Conservation (phyloP, 768 basidiomycete species). For the Clathrus columnatus region DNA sequence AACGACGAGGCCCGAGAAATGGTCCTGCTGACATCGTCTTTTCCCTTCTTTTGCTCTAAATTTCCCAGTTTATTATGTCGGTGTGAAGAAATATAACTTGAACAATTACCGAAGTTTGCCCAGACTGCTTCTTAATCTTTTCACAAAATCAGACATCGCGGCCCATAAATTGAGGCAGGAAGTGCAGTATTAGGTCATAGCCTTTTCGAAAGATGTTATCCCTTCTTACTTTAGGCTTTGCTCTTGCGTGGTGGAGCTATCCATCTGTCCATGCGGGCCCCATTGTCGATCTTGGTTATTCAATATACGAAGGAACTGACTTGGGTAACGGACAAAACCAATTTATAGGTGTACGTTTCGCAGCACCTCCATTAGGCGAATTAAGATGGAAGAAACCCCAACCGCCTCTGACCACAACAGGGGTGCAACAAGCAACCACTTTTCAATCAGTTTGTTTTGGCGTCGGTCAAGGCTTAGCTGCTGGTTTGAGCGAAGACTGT, state of each 20-base stretch:
- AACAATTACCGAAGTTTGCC: not conserved
- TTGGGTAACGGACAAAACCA: not conserved
- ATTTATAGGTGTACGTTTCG: slow-evolving; percentile 39
- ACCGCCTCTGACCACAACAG: not conserved
- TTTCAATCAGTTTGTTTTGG: not conserved
- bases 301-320: not conserved
- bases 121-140: too few relatives aligned
- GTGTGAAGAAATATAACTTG: not conserved
- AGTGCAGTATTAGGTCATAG: not conserved
- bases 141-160: too few relatives aligned
- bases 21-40: not conserved
- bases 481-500: slow-evolving; percentile 8
- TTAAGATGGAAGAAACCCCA: slow-evolving; percentile 34
- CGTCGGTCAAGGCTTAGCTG: not conserved
- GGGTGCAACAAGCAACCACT: not conserved
- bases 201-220: not conserved
- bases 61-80: not conserved
- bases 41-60: not conserved
- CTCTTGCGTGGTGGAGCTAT: not conserved
- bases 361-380: slow-evolving; percentile 41
- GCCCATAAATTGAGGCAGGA: not conserved
- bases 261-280: not conserved
- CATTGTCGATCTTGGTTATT: not conserved
- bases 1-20: too few relatives aligned
- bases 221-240: not conserved